Evolutionary conservation across 2,329 filamentous ascomycete species (phyloP), one percentile per base, ranked within the genome.

Genomic region (Fusarium sp.): DNA sequence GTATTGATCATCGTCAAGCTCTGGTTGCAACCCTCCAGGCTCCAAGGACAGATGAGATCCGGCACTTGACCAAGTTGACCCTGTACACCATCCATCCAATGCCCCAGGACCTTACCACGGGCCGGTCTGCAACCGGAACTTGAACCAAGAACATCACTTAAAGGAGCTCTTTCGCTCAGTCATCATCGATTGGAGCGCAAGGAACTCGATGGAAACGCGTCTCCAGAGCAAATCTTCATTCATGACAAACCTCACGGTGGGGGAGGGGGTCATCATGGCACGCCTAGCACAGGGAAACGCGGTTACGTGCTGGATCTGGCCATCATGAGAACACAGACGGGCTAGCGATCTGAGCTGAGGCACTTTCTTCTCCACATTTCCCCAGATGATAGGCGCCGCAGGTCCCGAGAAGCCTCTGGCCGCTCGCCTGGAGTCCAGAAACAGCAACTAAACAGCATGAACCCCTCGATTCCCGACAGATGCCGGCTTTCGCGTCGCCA

Each of bases 381-480:
- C 66, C 64, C 58, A 66, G 59, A 61, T 31, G 28, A 34, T 34
- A 8, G 8, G 31, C 31, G 31, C 31, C 31, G 31, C 31, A 34
- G 31, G 31, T 34, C 31, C 67, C 50, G 50, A 23, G 18, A 57
- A 46, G 23, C 47, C 28, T 23, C n/a, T 9, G 27, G 30, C 50
- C 50, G 31, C 18, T 50, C 47, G 47, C 47, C 23, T 37, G 16
- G 16, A 64, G 13, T 53, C 67, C 51, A 16, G 60, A 66, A 71
- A 43, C 46, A 53, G 68, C 39, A 68, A 60, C 50, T 48, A 46
- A 66, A 66, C 68, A 36, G 51, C 62, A 54, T 51, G 39, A 40
- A 53, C 23, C 27, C 16, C 56, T 70, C 63, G 72, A 68, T 65
- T 73, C 70, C 72, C 72, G 72, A 68, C 60, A 65, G 53, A 71